These are phyloP conservation scores for Tuber umbilicatum DNA, from an alignment of 495 filamentous ascomycete species.

Conservation along the genomic window DNA sequence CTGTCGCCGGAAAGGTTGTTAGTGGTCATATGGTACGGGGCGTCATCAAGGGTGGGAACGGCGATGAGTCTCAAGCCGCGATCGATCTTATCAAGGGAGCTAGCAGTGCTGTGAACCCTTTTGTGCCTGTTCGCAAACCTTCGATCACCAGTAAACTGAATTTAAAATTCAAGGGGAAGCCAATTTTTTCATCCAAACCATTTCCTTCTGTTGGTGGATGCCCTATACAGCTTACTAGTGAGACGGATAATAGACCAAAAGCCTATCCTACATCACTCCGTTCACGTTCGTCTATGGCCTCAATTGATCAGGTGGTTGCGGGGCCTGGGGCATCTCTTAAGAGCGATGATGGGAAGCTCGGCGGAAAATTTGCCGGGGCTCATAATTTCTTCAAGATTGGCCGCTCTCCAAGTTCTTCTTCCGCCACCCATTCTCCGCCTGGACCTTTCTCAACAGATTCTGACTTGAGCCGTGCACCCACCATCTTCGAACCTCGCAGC, in stretches of 20 bases:
- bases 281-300: not conserved
- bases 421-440: not conserved
- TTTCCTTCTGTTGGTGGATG: not conserved
- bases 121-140: not conserved
- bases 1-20: not conserved
- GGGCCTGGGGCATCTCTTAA: not conserved
- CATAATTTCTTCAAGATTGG: not conserved
- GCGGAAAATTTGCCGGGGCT: not conserved
- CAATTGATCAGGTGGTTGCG: not conserved
- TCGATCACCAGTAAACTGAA: not conserved
- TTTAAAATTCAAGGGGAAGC: not conserved
- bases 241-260: not conserved
- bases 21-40: fast-evolving
- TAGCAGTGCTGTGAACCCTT: not conserved
- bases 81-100: not conserved
- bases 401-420: not conserved
- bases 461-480: not conserved
- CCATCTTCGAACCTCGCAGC: not conserved
- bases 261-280: not conserved
- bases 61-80: not conserved
- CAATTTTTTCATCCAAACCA: not conserved
- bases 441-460: not conserved
- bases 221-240: no score
- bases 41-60: fast-evolving
- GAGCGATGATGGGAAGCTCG: not conserved